Percentiles rank a stretch among this genome's conserved stretches.
phyloP scores from a whole-genome alignment of 202 grass and related monocot species.

The Digitaria exilis region DNA sequence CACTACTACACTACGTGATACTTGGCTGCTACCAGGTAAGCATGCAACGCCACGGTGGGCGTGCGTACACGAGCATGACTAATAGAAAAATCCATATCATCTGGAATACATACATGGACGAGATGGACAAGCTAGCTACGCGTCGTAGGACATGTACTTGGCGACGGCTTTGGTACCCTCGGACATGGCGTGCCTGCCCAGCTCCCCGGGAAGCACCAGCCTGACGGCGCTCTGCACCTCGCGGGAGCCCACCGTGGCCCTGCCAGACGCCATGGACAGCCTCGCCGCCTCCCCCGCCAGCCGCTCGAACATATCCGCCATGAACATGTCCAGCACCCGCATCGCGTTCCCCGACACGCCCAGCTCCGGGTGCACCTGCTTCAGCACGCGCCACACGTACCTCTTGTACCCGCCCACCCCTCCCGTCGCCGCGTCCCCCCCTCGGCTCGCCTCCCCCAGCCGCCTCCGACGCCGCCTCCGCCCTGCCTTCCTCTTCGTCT shows the following conservation, averaged over 20 bases:
- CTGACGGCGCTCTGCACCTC: slow-evolving; percentile 75
- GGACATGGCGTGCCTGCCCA: slow-evolving; percentile 60
- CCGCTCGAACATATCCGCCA: slow-evolving; percentile 89
- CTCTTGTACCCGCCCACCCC: slow-evolving; percentile 72
- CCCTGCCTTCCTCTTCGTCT: background rate
- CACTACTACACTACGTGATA: too few species aligned
- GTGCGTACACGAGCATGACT: too few species aligned
- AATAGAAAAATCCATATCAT: too few species aligned
- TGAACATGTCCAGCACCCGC: slow-evolving; percentile 76
- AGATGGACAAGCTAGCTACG: background rate
- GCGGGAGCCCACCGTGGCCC: slow-evolving; percentile 54
- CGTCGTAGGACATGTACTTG: slow-evolving; percentile 47
- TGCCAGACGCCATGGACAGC: slow-evolving; percentile 34
- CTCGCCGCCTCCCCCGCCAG: slow-evolving; percentile 69
- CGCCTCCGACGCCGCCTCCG: slow-evolving; percentile 22
- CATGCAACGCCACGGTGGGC: too few species aligned
- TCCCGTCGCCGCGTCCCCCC: slow-evolving; percentile 36
- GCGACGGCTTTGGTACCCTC: slow-evolving; percentile 71
- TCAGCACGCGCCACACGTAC: slow-evolving; percentile 86
- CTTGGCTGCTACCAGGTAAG: background rate
- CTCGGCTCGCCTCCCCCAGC: background rate
- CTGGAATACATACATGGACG: too few species aligned
- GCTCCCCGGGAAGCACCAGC: slow-evolving; percentile 66
- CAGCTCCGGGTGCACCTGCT: slow-evolving; percentile 86
- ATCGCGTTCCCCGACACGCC: slow-evolving; percentile 62